Conservation (phyloP, 2,329 filamentous ascomycete species). For the Exophiala xenobiotica region DNA sequence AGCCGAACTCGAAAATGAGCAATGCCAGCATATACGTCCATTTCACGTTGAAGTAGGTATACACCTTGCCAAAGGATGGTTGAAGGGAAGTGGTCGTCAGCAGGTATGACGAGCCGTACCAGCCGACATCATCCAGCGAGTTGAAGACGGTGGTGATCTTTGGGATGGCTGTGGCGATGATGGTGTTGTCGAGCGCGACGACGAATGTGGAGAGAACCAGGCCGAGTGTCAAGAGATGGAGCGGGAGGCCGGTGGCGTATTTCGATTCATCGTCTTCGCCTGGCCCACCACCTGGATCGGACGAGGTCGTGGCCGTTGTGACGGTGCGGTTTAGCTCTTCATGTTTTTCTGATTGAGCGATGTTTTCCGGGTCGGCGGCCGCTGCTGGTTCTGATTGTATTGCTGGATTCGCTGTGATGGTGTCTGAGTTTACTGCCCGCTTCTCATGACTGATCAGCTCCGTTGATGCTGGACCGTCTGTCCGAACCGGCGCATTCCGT, state of each 20-base stretch:
- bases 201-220: slow-evolving; percentile 33
- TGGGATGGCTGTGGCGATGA: slow-evolving; percentile 34
- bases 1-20: slow-evolving; percentile 32
- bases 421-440: not conserved
- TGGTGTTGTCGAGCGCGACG: slow-evolving; percentile 34
- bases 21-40: slow-evolving; percentile 31
- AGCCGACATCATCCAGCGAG: slow-evolving; percentile 32
- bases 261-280: slow-evolving; percentile 30
- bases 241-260: slow-evolving; percentile 26
- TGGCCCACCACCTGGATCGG: slow-evolving; percentile 18
- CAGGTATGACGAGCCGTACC: slow-evolving; percentile 33
- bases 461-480: slow-evolving; percentile 1
- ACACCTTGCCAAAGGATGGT: slow-evolving; percentile 32
- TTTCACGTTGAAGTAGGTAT: slow-evolving; percentile 33
- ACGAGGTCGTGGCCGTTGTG: slow-evolving; percentile 17
- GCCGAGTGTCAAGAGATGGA: slow-evolving; percentile 28
- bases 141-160: slow-evolving; percentile 33
- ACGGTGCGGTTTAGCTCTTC: slow-evolving; percentile 9
- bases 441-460: slow-evolving; percentile 12
- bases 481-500: not conserved
- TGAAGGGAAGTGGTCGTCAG: slow-evolving; percentile 33
- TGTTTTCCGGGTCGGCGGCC: not conserved
- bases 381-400: not conserved
- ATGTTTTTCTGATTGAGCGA: slow-evolving; percentile 5
- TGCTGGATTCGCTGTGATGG: not conserved